Percentiles rank a stretch among this genome's conserved stretches.
These are phyloP conservation scores for Heracleum sosnowskyi DNA, from an alignment of 129 eudicot species.

Conservation along the genomic window DNA sequence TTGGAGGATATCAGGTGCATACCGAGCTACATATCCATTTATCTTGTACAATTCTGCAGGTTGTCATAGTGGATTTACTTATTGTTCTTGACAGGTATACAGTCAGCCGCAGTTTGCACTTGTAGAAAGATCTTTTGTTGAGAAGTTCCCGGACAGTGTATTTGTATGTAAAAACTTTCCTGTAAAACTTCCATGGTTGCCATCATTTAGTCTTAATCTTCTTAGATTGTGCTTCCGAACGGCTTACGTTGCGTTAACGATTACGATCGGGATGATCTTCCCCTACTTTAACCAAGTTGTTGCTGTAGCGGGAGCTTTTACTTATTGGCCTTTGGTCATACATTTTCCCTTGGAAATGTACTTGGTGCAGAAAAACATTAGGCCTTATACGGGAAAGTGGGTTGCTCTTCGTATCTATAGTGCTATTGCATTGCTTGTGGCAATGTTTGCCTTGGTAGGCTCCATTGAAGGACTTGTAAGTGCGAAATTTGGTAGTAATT, in stretches of 20 bases:
- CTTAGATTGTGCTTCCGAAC: slow-evolving; percentile 46
- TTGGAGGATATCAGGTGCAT: slow-evolving; percentile 82
- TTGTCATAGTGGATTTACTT: not conserved
- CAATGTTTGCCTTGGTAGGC: slow-evolving; percentile 37
- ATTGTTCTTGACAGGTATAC: slow-evolving; percentile 31
- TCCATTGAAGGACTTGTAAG: slow-evolving; percentile 39
- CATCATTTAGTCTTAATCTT: slow-evolving; percentile 30
- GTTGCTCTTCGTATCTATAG: slow-evolving; percentile 30
- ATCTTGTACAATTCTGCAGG: not conserved
- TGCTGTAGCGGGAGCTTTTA: slow-evolving; percentile 50
- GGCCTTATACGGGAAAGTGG: slow-evolving; percentile 41
- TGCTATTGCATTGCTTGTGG: slow-evolving; percentile 23
- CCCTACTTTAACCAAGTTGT: slow-evolving; percentile 54
- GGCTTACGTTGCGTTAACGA: slow-evolving; percentile 28
- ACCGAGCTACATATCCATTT: not conserved
- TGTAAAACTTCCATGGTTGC: slow-evolving; percentile 28
- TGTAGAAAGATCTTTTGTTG: slow-evolving; percentile 44
- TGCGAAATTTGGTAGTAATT: slow-evolving; percentile 31
- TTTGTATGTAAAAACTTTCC: slow-evolving; percentile 17
- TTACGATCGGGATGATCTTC: slow-evolving; percentile 28
- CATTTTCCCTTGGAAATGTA: slow-evolving; percentile 54
- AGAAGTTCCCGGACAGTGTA: slow-evolving; percentile 40
- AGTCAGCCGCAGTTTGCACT: slow-evolving; percentile 57
- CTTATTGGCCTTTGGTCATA: slow-evolving; percentile 49
- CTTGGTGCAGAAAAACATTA: slow-evolving; percentile 31